A percentile compares a stretch with the other conserved stretches of the same genome.
Conservation (phyloP, 371 early-diverging fungal genomes). For the Blakeslea trispora region DNA sequence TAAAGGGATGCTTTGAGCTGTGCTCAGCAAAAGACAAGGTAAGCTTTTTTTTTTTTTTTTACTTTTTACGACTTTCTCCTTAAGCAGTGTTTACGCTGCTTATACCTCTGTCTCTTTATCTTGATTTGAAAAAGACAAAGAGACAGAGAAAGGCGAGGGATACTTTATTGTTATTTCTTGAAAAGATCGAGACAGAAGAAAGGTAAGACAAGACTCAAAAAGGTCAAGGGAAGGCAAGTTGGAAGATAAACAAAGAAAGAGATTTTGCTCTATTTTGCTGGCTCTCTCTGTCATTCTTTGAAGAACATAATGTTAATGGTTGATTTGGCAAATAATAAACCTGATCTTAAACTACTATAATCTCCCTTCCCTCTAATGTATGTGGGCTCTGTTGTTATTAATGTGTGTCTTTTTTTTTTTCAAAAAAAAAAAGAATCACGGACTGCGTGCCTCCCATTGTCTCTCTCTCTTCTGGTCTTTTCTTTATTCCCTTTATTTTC, state of each 20-base stretch:
- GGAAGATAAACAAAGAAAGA: too few species aligned
- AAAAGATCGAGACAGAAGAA: background rate
- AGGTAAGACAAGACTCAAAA: too few species aligned
- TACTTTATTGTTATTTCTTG: background rate
- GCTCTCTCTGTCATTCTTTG: background rate
- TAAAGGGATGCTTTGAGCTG: slow-evolving; percentile 35
- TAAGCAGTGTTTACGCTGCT: background rate
- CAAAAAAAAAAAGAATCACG: too few species aligned
- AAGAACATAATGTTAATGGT: background rate
- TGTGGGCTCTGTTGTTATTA: background rate
- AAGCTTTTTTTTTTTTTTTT: slow-evolving; percentile 19
- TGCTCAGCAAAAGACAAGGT: slow-evolving; percentile 54
- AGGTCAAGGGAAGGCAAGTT: background rate
- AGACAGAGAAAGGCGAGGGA: background rate
- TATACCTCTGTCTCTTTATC: background rate
- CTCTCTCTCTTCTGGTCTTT: slow-evolving; percentile 1
- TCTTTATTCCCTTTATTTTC: slow-evolving; percentile 11
- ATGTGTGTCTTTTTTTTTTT: background rate
- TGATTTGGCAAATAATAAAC: slow-evolving; percentile 5
- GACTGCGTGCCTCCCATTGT: background rate
- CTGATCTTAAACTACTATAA: background rate
- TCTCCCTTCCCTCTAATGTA: slow-evolving; percentile 5
- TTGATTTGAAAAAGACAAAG: background rate
- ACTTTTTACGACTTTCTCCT: background rate
- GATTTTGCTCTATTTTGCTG: too few species aligned